Evolutionary conservation across 495 filamentous ascomycete species (phyloP), one percentile per base, ranked within the genome.

Genomic region (Xylaria intraflava): DNA sequence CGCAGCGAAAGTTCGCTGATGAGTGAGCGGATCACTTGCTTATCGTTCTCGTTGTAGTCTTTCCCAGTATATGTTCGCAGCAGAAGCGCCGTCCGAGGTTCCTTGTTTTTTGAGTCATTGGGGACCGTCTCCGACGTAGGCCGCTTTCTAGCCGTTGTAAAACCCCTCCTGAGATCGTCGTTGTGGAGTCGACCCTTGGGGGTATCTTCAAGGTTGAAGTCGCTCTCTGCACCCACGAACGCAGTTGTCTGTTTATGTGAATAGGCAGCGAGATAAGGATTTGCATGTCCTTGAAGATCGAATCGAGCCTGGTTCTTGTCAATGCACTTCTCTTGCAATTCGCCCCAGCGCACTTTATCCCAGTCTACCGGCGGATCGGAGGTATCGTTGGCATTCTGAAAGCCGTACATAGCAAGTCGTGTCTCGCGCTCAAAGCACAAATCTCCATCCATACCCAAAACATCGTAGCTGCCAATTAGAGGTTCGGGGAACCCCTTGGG

Each of bases 381-480:
- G 45, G 70, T 69, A 19, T 68, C 65, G 22, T 57, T 45, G 6
- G 66, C 62, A 11, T 71, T 59, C 12, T 80, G 79, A 49, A 85
- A 75, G 0, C 91, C 91, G 62, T 97, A 98, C 12, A 83, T 81
- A 0, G 89, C 89, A 14, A 95, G 69, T 39, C 91, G 78, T 19
- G 90, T 91, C 65, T 87, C 89, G 7, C 93, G 78, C 61, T 97
- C 93, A 66, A 93, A 98, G 72, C 93, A 98, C 40, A 96, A 71
- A 62, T 93, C 83, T 45, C 87, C 78, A 45, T 84, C 82, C 39
- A 95, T 75, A 0, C 84, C 85, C 17, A 96, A 66, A 42, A 86
- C 65, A 6, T 78, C 73, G 66, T 93, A 88, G 22, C 84, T 86
- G 0, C 93, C 93, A 59, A 94, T 85, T 1, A 83, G 77, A 14